Evolutionary conservation across 2,329 filamentous ascomycete genomes (phyloP).

Genomic region (Tricladium varicosporioides): DNA sequence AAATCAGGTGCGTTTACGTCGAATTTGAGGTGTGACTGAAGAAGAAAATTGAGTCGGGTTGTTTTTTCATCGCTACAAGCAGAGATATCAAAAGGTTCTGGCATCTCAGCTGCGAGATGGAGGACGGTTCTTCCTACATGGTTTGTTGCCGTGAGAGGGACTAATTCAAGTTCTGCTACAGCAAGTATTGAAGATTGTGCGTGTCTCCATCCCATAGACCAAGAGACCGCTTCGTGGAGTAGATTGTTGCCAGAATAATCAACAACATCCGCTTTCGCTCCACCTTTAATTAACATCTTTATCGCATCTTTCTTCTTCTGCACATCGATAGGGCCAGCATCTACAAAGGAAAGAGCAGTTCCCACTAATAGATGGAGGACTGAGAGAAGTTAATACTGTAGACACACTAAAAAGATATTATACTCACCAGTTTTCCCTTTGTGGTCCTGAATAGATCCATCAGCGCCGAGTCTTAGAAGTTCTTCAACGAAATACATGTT

Average conservation of each 20-base stretch:
- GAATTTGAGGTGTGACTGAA: neutral
- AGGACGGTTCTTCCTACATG: constrained; percentile 1
- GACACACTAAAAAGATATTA: neutral
- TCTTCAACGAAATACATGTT: neutral
- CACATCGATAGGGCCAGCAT: neutral
- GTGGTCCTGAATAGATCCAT: constrained; percentile 5
- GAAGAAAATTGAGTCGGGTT: neutral
- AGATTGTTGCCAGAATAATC: constrained; percentile 8
- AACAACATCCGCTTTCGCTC: constrained; percentile 3
- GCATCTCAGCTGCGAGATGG: constrained; percentile 1
- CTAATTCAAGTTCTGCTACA: neutral
- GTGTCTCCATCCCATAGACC: neutral
- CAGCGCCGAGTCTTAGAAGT: constrained; percentile 5
- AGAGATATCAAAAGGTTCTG: neutral
- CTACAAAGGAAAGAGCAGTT: neutral
- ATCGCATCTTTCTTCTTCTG: neutral
- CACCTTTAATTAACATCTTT: constrained; percentile 2
- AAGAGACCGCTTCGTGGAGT: constrained; percentile 4
- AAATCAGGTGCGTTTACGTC: neutral
- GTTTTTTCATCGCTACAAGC: neutral
- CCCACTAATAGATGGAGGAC: neutral
- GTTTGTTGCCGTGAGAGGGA: neutral
- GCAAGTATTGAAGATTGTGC: neutral
- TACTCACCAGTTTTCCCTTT: constrained; percentile 10
- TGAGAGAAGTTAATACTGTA: neutral